Conservation (phyloP, 2,329 filamentous ascomycete species). For the Diaporthe sp. region DNA sequence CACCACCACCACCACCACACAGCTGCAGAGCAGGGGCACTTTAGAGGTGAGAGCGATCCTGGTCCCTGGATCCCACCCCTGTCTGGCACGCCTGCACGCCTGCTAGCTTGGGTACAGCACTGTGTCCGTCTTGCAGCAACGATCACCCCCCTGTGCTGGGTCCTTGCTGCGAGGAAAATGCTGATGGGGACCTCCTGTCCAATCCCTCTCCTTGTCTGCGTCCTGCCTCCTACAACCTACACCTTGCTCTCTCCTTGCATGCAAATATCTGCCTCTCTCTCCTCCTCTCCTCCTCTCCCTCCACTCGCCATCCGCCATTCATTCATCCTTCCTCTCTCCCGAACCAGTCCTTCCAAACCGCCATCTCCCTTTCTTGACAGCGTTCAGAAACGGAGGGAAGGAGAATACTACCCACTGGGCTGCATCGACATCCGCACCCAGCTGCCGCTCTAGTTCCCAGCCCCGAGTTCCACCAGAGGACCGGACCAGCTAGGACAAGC, state of each 20-base stretch:
- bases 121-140: slow-evolving; percentile 29
- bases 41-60: slow-evolving; percentile 29
- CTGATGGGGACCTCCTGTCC: slow-evolving; percentile 27
- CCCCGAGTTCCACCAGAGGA: slow-evolving; percentile 43
- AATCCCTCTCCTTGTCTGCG: slow-evolving; percentile 35
- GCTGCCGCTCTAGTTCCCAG: slow-evolving; percentile 25
- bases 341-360: slow-evolving; percentile 57
- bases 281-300: slow-evolving; percentile 45
- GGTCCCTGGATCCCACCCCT: slow-evolving; percentile 29
- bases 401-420: slow-evolving; percentile 42
- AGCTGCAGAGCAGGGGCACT: not conserved
- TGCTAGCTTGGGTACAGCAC: slow-evolving; percentile 26
- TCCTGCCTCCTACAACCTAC: slow-evolving; percentile 43
- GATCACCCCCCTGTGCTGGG: slow-evolving; percentile 9
- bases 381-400: slow-evolving; percentile 47
- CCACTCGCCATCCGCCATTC: slow-evolving; percentile 62
- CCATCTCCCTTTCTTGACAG: slow-evolving; percentile 44
- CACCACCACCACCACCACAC: not conserved
- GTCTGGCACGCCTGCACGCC: slow-evolving; percentile 27
- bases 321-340: slow-evolving; percentile 52
- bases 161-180: slow-evolving; percentile 31
- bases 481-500: slow-evolving; percentile 31
- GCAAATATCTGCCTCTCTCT: slow-evolving; percentile 53
- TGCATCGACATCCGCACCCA: slow-evolving; percentile 33
- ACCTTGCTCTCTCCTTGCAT: slow-evolving; percentile 65